Evolutionary conservation across 2,329 filamentous ascomycete genomes (phyloP), one percentile per base, ranked within the genome.

Genomic region (Trichoderma hamatum): DNA sequence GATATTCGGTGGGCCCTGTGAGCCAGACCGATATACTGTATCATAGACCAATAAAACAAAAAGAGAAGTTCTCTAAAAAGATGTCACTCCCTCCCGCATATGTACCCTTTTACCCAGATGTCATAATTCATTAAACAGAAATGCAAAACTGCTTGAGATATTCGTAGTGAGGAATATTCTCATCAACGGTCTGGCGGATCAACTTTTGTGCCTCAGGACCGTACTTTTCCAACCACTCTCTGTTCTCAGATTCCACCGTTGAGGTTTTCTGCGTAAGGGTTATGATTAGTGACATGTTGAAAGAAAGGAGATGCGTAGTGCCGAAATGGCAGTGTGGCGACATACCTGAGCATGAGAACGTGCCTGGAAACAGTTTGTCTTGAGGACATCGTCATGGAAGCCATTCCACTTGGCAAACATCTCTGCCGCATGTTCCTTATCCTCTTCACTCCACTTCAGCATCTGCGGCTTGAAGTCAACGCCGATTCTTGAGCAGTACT

Each of bases 361-460:
- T 2, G 92, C 88, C 77, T 90, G 90, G 75, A 99, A 82, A 71
- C 89, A 89, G 46, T 86, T 90, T 77, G 92, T 97, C 73, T 92
- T 85, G 74, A 98, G 92, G 16, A 94, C 96, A 83, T 98, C 96
- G 74, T 98, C 92, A 79, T 98, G 96, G 82, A 97, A 98, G 13
- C 96, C 96, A 73, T 90, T 92, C 96, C 96, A 98, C 83, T 99
- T 98, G 82, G 94, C 93, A 81, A 98, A 98, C 21, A 89, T 90
- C 72, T 88, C 85, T 73, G 86, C 84, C 3, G 94, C 95, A 71
- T 87, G 83, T 63, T 93, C 89, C 74, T 91, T 90, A 72, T 92
- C 90, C 64, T 90, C 89, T 32, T 90, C 89, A 71, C 92, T 88
- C 96, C 96, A 98, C 69, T 86, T 84, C 71, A 99, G 84, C 94